Conservation (phyloP, 2,329 filamentous ascomycete species). For the Aphanocladium album region DNA sequence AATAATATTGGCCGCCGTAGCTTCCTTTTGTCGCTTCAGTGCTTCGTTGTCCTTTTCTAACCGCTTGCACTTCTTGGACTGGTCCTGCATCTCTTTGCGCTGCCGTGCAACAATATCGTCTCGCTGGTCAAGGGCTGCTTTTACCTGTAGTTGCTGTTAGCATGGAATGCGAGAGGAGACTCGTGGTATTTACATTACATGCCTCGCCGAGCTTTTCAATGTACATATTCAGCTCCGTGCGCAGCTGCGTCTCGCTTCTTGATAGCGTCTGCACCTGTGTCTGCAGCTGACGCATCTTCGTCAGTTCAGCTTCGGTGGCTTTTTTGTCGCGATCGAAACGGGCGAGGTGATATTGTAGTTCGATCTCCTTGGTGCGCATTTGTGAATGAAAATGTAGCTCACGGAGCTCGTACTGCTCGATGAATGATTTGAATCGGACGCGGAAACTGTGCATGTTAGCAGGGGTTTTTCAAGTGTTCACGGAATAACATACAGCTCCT, state of each 20-base stretch:
- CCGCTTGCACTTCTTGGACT: slow-evolving; percentile 98
- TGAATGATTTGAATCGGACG: slow-evolving; percentile 84
- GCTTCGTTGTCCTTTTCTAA: slow-evolving; percentile 94
- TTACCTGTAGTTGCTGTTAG: slow-evolving; percentile 20
- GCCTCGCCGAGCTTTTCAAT: slow-evolving; percentile 99
- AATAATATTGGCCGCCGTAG: slow-evolving; percentile 89
- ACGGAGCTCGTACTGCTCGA: slow-evolving; percentile 93
- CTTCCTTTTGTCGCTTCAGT: slow-evolving; percentile 86
- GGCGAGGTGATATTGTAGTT: slow-evolving; percentile 87
- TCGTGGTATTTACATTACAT: slow-evolving; percentile 23
- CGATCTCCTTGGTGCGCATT: slow-evolving; percentile 89
- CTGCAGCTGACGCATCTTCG: slow-evolving; percentile 78
- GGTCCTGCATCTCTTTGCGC: slow-evolving; percentile 97
- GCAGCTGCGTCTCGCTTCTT: slow-evolving; percentile 88
- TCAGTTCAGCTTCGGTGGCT: slow-evolving; percentile 73
- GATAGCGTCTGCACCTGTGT: slow-evolving; percentile 91
- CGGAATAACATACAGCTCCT: slow-evolving; percentile 66
- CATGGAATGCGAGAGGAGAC: too few relatives aligned
- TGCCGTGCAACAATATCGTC: slow-evolving; percentile 5
- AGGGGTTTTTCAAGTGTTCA: too few relatives aligned
- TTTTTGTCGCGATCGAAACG: slow-evolving; percentile 89
- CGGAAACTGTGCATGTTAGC: slow-evolving; percentile 58
- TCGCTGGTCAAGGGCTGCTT: slow-evolving; percentile 8
- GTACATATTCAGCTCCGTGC: slow-evolving; percentile 95
- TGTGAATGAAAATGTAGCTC: slow-evolving; percentile 91